phyloP scores from a whole-genome alignment of 2,329 filamentous ascomycete genomes.

The Bisporella sp. region DNA sequence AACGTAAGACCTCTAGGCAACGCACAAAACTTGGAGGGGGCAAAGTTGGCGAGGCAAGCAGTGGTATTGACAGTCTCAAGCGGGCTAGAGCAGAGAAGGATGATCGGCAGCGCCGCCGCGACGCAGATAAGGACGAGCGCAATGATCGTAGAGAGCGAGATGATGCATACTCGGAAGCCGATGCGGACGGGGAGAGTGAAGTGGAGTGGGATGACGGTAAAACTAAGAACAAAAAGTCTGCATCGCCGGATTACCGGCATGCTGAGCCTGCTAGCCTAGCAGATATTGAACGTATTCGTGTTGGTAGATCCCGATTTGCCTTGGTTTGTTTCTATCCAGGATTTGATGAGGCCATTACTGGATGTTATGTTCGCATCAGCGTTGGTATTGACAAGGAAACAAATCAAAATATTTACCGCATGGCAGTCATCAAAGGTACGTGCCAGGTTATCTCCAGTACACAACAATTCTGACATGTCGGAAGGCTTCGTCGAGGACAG shows the following conservation, averaged over 20 bases:
- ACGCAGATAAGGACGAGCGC: conserved; percentile 52
- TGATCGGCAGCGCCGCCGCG: conserved; percentile 55
- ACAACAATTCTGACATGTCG: conserved; percentile 20
- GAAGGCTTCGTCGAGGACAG: conserved; percentile 70
- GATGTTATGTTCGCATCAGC: conserved; percentile 80
- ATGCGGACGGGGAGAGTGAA: conserved; percentile 68
- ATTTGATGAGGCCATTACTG: conserved; percentile 74
- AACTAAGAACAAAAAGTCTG: conserved; percentile 39
- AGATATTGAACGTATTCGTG: conserved; percentile 78
- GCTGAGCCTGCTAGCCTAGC: conserved; percentile 62
- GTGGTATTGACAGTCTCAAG: conserved; percentile 65
- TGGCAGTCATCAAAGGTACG: conserved; percentile 80
- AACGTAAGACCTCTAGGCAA: conserved; percentile 67
- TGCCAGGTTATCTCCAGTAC: background rate
- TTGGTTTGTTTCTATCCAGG: conserved; percentile 90
- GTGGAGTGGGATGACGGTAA: conserved; percentile 64
- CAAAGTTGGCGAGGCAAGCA: conserved; percentile 60
- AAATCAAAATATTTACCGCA: conserved; percentile 73
- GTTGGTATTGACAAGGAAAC: conserved; percentile 70
- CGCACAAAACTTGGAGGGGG: conserved; percentile 60
- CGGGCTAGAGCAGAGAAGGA: conserved; percentile 57
- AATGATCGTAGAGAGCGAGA: conserved; percentile 38
- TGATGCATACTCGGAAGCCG: conserved; percentile 49
- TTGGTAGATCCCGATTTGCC: conserved; percentile 80
- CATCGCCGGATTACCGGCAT: conserved; percentile 38